A percentile compares a stretch with the other conserved stretches of the same genome.
Conservation (phyloP, 2,329 filamentous ascomycete genomes). For the Byssothecium circinans region DNA sequence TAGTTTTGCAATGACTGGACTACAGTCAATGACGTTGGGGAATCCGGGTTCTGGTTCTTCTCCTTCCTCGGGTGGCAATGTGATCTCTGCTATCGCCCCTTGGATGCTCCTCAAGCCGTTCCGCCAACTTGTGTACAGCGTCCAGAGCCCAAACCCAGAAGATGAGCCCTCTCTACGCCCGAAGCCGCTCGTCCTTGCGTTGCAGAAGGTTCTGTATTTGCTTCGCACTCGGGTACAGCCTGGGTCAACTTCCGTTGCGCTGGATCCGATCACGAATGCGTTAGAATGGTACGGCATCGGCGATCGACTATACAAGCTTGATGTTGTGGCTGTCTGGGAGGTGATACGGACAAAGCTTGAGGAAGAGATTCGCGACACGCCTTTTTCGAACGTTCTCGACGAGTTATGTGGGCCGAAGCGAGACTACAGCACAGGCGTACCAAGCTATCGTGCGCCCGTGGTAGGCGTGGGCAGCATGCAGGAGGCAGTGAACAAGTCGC, state of each 20-base stretch:
- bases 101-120: conserved; percentile 64
- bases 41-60: conserved; percentile 24
- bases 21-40: conserved; percentile 50
- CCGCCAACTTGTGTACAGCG: conserved; percentile 56
- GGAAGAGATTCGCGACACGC: conserved; percentile 53
- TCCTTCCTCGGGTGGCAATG: conserved; percentile 40
- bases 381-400: conserved; percentile 44
- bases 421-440: conserved; percentile 36
- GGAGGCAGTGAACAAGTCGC: conserved; percentile 43
- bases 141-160: conserved; percentile 51
- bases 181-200: conserved; percentile 53
- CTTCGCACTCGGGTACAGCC: conserved; percentile 49
- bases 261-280: conserved; percentile 41
- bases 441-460: conserved; percentile 41
- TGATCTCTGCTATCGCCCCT: conserved; percentile 59
- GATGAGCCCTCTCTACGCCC: conserved; percentile 51
- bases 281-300: conserved; percentile 47
- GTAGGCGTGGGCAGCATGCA: conserved; percentile 44
- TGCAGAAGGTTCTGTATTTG: conserved; percentile 56
- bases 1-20: conserved; percentile 59
- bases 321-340: conserved; percentile 60
- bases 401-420: conserved; percentile 51
- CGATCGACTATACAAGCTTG: conserved; percentile 45
- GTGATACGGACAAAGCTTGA: conserved; percentile 55
- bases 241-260: conserved; percentile 33